Evolutionary conservation across 305 asterid species (phyloP), one percentile per base, ranked within the genome.

Genomic region (Fraxinus velutina): DNA sequence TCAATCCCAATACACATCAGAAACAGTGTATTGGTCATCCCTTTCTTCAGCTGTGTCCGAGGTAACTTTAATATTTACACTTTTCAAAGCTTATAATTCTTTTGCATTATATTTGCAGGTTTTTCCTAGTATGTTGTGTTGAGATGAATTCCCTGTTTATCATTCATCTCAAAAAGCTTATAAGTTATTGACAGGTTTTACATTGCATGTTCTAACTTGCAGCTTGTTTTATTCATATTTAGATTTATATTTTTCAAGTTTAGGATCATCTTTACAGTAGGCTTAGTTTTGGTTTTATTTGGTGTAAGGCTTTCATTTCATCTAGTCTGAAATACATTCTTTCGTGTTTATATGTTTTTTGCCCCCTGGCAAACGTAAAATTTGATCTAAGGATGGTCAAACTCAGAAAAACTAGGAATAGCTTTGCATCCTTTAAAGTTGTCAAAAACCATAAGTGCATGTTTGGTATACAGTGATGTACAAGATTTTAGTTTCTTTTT

Each of bases 41-140:
- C 89, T 94, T 73, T 92, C 97, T 82, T 87, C 97, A 52, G 97
- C 97, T 78, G 83, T 94, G 70, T 91, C 98, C 6, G 94, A 94
- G 96, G 98, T 94, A 75, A 81, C 79, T 75, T 75, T 9, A 42
- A 36, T 34, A 39, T 73, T 47, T 33, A 21, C 71, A 10, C 8
- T 13, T 44, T 30, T 70, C 62, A 0, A 19, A 30, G 6, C n/a
- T 42, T 50, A 29, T 13, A 55, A 55, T 55, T 27, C 9, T 15
- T 80, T 74, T 6, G 5, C 17, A 72, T 30, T n/a, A 6, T 50
- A 44, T 50, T 29, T 52, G 64, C 64, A 17, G 64, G 24, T 1
- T 52, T 52, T 52, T 52, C 64, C 64, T 55, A 15, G 24, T 55
- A 55, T 6, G 27, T 55, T 55, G n/a, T 17, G 66, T 55, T 17